Evolutionary conservation across 139 green algal species (phyloP), one percentile per base, ranked within the genome.

Genomic region (Chlamydomonas sp.): DNA sequence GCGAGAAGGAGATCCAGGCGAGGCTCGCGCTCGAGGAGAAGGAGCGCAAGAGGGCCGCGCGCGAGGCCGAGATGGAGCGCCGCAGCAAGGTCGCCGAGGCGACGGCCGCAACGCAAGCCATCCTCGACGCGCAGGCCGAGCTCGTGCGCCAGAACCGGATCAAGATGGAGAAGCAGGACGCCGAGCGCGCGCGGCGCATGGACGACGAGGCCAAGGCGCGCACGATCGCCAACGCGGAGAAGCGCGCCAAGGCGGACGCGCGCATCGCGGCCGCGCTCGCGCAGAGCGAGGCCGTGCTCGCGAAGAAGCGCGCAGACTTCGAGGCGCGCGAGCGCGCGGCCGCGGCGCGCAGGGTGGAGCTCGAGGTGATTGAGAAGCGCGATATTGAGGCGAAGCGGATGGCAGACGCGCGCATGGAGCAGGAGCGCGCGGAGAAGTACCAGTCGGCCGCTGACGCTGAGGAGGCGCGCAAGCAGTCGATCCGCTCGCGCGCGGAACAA

Each of bases 31-130:
- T 80, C 58, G 81, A 90, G 70, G 81, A 85, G 31, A 69, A 72
- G 26, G 35, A 65, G 49, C 71, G 81, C 50, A 76, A 83, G 72
- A 78, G 83, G 71, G 66, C 85, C 66, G 85, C 81, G 1, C 85
- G 78, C 68, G 50, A n/a, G n/a, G n/a, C n/a, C n/a, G n/a, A n/a
- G 74, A 75, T 88, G 71, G 85, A 94, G 79, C 79, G 86, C 5
- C 77, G 83, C 22, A 50, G 75, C 20, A 92, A 92, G 67, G 81
- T 84, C 1, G 79, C 88, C 37, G 74, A 89, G 60, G 80, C 84
- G 20, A 72, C 85, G 3, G 58, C 57, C 6, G 87, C 91, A 72
- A 90, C 82, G 5, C 82, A 92, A 70, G 78, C 80, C 67, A 88
- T 91, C 68, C 73, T 94, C 58, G 71, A 70, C 0, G 77, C 82